phyloP scores from a whole-genome alignment of 495 filamentous ascomycete species.

The Amniculicola lignicola region DNA sequence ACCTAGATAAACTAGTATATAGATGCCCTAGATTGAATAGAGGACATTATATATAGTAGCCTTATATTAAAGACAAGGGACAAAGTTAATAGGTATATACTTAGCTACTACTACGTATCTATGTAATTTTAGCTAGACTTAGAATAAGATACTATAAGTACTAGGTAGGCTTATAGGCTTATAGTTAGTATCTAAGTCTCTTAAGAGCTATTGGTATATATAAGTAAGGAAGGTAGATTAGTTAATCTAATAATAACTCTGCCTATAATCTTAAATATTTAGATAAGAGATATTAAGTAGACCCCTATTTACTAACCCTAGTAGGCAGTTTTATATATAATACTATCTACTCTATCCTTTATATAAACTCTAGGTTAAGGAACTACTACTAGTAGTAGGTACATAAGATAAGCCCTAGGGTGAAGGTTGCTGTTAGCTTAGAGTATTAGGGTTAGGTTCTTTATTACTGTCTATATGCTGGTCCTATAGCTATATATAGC shows the following conservation, averaged over 20 bases:
- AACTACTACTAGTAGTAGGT: conserved; percentile 33
- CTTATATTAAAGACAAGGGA: conserved; percentile 35
- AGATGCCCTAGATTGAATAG: conserved; percentile 37
- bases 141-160: conserved; percentile 29
- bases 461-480: conserved; percentile 15
- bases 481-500: conserved; percentile 4
- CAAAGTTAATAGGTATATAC: conserved; percentile 37
- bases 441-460: conserved; percentile 24
- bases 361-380: conserved; percentile 13
- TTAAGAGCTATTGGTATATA: conserved; percentile 25
- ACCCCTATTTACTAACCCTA: conserved; percentile 42
- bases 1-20: conserved; percentile 42
- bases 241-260: conserved; percentile 23
- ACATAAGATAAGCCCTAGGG: conserved; percentile 36
- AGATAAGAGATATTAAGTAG: conserved; percentile 45
- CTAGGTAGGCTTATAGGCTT: conserved; percentile 46
- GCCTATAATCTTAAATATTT: conserved; percentile 37
- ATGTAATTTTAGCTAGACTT: conserved; percentile 44
- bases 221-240: conserved; percentile 17
- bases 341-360: conserved; percentile 33
- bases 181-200: conserved; percentile 38
- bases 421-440: conserved; percentile 16
- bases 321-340: conserved; percentile 50
- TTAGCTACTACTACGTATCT: conserved; percentile 52
- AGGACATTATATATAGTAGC: conserved; percentile 42